Evolutionary conservation across 2,329 filamentous ascomycete genomes (phyloP), one percentile per base, ranked within the genome.

Genomic region (Fusarium liriodendri): DNA sequence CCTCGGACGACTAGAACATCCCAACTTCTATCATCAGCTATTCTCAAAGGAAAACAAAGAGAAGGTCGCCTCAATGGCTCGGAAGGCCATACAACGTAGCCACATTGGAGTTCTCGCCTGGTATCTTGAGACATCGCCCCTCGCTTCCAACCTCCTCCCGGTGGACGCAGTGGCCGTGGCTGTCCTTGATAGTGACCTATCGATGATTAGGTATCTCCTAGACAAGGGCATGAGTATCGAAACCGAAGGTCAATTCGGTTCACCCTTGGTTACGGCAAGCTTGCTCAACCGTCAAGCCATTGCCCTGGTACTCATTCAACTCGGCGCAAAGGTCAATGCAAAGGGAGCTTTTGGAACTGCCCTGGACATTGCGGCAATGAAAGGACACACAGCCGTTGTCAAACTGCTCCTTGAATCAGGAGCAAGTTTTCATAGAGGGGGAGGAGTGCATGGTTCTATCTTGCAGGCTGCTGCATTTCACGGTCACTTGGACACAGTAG

Each of bases 391-490:
- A 0, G 20, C 13, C 16, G 45, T 68, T 18, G 45, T 70, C 0
- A 59, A 66, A 22, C 7, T 63, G 0, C 38, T 73, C 0, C 50
- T 73, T 7, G 27, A 67, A 0, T n/a, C 16, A 10, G 61, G 58
- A 9, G 70, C 64, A 9, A 27, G 64, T 9, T 16, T 73, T 18
- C 52, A 50, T 8, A 57, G 57, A 33, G 29, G 38, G n/a, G 38
- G 20, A 3, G 69, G 66, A 4, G 10, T 61, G 20, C 35, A 33
- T 33, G 50, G 61, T 0, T 64, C 67, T 3, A 14, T 33, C 0
- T 32, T 73, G 3, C 70, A 67, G 14, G 64, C 67, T 4, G 71
- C 64, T 3, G 67, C 71, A 2, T 73, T 55, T 16, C 13, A 63
- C 4, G 71, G 71, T 0, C 61, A 65, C 18, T 16, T 7, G 14